Evolutionary conservation across 768 basidiomycete species (phyloP).

Genomic region (Mycena rebaudengoi): DNA sequence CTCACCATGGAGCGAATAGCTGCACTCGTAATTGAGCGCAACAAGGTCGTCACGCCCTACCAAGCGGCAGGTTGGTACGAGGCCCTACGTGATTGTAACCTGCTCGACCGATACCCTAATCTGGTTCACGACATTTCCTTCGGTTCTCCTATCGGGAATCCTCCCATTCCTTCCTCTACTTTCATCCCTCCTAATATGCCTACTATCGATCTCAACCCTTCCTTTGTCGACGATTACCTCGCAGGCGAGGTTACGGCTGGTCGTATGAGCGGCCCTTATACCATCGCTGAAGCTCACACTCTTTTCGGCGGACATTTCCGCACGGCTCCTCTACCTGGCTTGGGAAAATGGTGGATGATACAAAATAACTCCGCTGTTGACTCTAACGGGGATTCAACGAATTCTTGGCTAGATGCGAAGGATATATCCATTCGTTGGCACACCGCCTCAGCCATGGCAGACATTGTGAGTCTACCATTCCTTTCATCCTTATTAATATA

Average conservation of each 20-base stretch:
- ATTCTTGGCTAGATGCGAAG: no score
- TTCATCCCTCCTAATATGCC: slow-evolving; percentile 13
- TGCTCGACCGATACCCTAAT: neutral
- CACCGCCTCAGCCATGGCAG: neutral
- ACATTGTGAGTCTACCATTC: slow-evolving; percentile 2
- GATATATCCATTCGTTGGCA: slow-evolving; percentile 1
- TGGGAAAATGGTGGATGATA: slow-evolving; percentile 1
- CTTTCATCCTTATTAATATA: neutral
- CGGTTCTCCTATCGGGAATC: slow-evolving; percentile 12
- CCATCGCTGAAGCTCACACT: neutral
- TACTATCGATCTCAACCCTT: neutral
- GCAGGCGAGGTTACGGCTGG: neutral
- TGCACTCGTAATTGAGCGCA: slow-evolving; percentile 5
- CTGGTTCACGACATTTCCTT: neutral
- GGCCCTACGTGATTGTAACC: neutral
- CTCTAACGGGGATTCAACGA: neutral
- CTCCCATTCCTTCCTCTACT: neutral
- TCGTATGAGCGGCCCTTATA: neutral
- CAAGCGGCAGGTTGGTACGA: neutral
- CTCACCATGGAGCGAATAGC: neutral
- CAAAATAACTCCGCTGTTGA: slow-evolving; percentile 2
- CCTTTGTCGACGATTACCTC: slow-evolving; percentile 12
- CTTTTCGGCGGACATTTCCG: slow-evolving; percentile 8
- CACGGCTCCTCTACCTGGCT: neutral
- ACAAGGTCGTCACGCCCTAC: neutral